These are phyloP conservation scores for Murraya paniculata DNA, from an alignment of 345 rosid species.

Conservation along the genomic window DNA sequence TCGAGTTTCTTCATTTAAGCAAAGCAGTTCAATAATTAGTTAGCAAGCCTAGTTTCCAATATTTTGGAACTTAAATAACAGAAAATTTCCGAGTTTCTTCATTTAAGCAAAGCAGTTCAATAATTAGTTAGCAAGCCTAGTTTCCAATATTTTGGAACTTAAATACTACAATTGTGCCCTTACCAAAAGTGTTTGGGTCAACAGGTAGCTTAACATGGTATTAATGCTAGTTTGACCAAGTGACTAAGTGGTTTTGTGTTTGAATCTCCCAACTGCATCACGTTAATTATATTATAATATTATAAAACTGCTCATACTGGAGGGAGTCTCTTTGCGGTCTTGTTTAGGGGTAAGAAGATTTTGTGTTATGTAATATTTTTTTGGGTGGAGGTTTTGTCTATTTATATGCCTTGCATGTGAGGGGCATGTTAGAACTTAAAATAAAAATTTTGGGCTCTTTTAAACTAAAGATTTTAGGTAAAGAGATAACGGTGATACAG, in stretches of 20 bases:
- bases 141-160: not conserved
- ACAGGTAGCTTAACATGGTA: not conserved
- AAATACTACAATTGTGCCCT: not conserved
- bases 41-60: not conserved
- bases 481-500: not conserved
- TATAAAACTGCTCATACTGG: too few species aligned
- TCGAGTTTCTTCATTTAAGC: not conserved
- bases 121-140: not conserved
- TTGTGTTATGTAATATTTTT: not conserved
- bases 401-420: not conserved
- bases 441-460: not conserved
- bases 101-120: not conserved
- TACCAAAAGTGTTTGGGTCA: not conserved
- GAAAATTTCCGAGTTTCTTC: not conserved
- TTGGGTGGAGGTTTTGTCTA: not conserved
- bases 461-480: not conserved
- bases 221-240: not conserved
- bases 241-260: not conserved
- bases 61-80: too few species aligned
- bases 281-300: too few species aligned
- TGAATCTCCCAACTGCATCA: not conserved
- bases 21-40: not conserved
- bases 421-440: not conserved
- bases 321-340: too few species aligned
- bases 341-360: too few species aligned